phyloP scores from a whole-genome alignment of 805 yeast genomes.

The Diddensiella transvaalensis region DNA sequence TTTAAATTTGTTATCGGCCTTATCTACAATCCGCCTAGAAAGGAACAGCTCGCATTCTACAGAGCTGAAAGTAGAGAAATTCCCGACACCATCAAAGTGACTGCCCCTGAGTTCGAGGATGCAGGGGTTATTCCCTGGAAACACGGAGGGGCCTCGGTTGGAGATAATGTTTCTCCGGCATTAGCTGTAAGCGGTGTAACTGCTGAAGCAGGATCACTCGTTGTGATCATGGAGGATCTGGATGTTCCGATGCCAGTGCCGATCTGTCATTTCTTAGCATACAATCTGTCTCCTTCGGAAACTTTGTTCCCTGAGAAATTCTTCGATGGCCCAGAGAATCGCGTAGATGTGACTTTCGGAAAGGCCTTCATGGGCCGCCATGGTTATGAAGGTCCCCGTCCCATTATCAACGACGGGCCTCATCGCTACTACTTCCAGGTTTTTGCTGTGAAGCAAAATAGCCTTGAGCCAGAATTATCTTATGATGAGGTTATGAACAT shows the following conservation, averaged over 20 bases:
- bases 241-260: slow-evolving; percentile 20
- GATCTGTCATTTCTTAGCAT: slow-evolving; percentile 12
- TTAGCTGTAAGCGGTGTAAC: slow-evolving; percentile 16
- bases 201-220: slow-evolving; percentile 9
- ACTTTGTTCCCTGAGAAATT: slow-evolving; percentile 7
- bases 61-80: slow-evolving; percentile 1
- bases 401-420: slow-evolving; percentile 19
- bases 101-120: slow-evolving; percentile 16
- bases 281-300: slow-evolving; percentile 8
- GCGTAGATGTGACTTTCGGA: slow-evolving; percentile 11
- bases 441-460: slow-evolving; percentile 13
- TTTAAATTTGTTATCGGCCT: slow-evolving; percentile 2
- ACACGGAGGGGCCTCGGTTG: slow-evolving; percentile 16
- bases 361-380: slow-evolving; percentile 13
- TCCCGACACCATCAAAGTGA: slow-evolving; percentile 14
- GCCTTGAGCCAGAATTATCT: slow-evolving; percentile 2
- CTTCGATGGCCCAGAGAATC: neutral
- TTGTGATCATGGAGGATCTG: slow-evolving; percentile 18
- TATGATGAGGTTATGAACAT: neutral
- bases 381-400: slow-evolving; percentile 20
- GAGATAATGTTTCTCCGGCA: slow-evolving; percentile 16
- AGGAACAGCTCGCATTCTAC: slow-evolving; percentile 9
- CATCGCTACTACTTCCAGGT: slow-evolving; percentile 21
- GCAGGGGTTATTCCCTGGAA: slow-evolving; percentile 18
- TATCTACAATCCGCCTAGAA: slow-evolving; percentile 8